A percentile compares a stretch with the other conserved stretches of the same genome.
These are phyloP conservation scores for Botrytis galanthina DNA, from an alignment of 2,329 filamentous ascomycete genomes.

Conservation along the genomic window DNA sequence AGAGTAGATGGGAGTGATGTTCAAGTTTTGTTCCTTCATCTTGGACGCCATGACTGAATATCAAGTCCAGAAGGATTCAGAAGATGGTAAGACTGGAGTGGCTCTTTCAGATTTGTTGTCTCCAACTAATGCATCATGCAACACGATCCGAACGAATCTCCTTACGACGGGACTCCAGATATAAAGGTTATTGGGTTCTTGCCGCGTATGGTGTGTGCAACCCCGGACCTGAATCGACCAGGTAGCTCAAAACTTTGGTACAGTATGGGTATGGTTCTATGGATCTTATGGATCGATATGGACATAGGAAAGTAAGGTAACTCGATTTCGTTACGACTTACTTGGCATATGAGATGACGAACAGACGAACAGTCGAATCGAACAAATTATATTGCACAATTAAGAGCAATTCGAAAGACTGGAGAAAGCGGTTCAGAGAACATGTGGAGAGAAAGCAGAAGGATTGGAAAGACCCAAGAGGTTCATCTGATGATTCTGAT, in stretches of 20 bases:
- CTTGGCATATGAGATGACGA: slow-evolving; percentile 15
- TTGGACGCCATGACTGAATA: slow-evolving; percentile 18
- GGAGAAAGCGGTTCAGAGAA: neutral
- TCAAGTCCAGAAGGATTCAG: slow-evolving; percentile 14
- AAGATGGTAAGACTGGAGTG: slow-evolving; percentile 10
- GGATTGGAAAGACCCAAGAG: neutral
- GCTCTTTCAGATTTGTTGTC: slow-evolving; percentile 19
- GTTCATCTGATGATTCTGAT: slow-evolving; percentile 9
- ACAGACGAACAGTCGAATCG: neutral
- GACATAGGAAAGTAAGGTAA: neutral
- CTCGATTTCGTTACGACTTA: slow-evolving; percentile 15
- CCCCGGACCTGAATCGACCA: slow-evolving; percentile 13
- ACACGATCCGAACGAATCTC: slow-evolving; percentile 13
- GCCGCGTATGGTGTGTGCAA: slow-evolving; percentile 16
- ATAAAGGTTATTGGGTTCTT: slow-evolving; percentile 21
- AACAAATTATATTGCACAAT: neutral
- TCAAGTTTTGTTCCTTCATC: slow-evolving; percentile 4
- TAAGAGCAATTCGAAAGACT: slow-evolving; percentile 2
- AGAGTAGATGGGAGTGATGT: slow-evolving; percentile 25
- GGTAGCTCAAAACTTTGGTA: slow-evolving; percentile 8
- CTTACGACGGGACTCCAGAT: slow-evolving; percentile 13
- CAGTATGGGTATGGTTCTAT: slow-evolving; percentile 1
- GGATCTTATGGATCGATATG: slow-evolving; percentile 5
- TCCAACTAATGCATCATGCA: slow-evolving; percentile 22
- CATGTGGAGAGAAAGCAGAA: slow-evolving; percentile 15